Percentiles rank a stretch among this genome's conserved stretches.
Conservation (phyloP, 805 yeast species). For the Schwanniomyces vanrijiae region DNA sequence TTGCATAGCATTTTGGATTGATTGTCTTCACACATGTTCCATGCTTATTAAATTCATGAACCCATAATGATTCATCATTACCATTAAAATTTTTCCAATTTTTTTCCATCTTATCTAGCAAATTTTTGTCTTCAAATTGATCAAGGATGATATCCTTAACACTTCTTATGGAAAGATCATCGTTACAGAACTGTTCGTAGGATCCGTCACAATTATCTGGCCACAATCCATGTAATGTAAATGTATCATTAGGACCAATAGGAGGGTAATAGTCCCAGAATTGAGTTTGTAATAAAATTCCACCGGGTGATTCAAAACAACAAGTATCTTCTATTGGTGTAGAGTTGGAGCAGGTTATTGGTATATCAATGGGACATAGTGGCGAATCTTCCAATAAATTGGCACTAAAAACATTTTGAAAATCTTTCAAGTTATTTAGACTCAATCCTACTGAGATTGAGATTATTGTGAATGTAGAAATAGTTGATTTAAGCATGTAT, state of each 20-base stretch:
- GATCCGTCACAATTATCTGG: conserved; percentile 43
- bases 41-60: conserved; percentile 45
- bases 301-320: conserved; percentile 42
- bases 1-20: conserved; percentile 34
- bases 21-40: conserved; percentile 43
- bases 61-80: conserved; percentile 35
- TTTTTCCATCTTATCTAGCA: conserved; percentile 27
- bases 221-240: conserved; percentile 48
- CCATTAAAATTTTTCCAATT: conserved; percentile 37
- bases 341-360: conserved; percentile 59
- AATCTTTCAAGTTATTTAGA: neutral
- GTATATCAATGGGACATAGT: conserved; percentile 56
- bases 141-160: conserved; percentile 25
- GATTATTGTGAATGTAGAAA: neutral
- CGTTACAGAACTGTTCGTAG: conserved; percentile 37
- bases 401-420: neutral
- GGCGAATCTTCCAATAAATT: neutral
- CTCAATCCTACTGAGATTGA: neutral
- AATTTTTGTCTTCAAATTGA: conserved; percentile 23
- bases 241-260: conserved; percentile 32
- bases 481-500: neutral
- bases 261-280: conserved; percentile 40
- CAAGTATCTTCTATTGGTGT: conserved; percentile 52
- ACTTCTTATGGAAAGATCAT: conserved; percentile 26
- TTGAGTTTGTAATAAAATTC: conserved; percentile 41